Evolutionary conservation across 257 asterid species (phyloP).

Genomic region (Solanum piurae): DNA sequence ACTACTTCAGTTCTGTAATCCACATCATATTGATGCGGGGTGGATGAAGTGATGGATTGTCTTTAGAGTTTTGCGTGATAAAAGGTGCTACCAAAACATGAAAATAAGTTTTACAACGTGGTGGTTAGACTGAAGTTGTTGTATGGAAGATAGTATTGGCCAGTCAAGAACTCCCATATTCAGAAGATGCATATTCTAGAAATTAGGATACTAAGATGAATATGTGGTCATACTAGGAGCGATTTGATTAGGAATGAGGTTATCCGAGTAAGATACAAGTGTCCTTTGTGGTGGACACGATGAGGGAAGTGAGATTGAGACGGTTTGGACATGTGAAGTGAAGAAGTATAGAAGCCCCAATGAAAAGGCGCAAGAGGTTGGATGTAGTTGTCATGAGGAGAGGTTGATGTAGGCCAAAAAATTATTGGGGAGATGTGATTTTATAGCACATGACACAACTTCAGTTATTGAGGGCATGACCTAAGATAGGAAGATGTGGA

Average conservation of each 20-base stretch:
- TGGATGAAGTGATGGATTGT: not conserved
- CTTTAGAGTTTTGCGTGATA: not conserved
- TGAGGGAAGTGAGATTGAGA: not conserved
- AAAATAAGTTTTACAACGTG: not conserved
- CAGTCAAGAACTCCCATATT: not conserved
- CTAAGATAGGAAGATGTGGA: too few species aligned
- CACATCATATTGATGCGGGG: not conserved
- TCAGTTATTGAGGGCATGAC: not conserved
- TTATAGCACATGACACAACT: not conserved
- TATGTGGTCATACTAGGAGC: not conserved
- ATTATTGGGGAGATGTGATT: not conserved
- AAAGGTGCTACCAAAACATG: not conserved
- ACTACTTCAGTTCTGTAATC: not conserved
- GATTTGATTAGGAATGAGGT: not conserved
- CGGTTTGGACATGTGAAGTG: not conserved
- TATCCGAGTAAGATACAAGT: not conserved
- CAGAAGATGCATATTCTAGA: not conserved
- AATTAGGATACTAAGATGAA: not conserved
- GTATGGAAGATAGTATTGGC: not conserved
- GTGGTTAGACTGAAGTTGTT: not conserved
- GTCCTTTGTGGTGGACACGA: not conserved
- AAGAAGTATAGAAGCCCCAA: not conserved
- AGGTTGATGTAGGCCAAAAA: not conserved
- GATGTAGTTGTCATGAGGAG: not conserved
- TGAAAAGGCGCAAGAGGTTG: not conserved